A percentile compares a stretch with the other conserved stretches of the same genome.
These are phyloP conservation scores for Trypanosoma mega DNA, from an alignment of 208 protist genomes.

Conservation along the genomic window DNA sequence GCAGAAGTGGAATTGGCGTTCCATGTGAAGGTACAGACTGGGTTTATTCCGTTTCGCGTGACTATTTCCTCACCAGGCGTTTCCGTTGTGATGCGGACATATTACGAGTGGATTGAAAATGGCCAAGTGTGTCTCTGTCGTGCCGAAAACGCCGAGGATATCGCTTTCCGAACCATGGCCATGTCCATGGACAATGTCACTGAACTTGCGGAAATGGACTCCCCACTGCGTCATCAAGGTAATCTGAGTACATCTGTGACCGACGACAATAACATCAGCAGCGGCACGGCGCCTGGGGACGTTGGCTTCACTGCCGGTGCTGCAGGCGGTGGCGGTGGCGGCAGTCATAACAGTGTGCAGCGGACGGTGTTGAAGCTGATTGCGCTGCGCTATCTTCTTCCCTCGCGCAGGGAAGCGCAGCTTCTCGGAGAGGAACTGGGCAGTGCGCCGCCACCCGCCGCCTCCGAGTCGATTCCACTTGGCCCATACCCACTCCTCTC, in stretches of 20 bases:
- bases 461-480: constrained; percentile 27
- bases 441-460: background rate
- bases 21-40: constrained; percentile 42
- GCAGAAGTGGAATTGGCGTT: constrained; percentile 85
- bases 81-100: constrained; percentile 78
- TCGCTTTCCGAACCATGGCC: constrained; percentile 28
- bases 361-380: constrained; percentile 26
- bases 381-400: constrained; percentile 37
- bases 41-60: constrained; percentile 83
- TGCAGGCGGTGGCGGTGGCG: too few species aligned
- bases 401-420: constrained; percentile 26
- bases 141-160: constrained; percentile 71
- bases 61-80: constrained; percentile 77
- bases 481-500: constrained; percentile 76
- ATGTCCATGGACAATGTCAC: constrained; percentile 40
- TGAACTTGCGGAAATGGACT: too few species aligned
- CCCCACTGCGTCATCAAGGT: too few species aligned
- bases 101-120: constrained; percentile 78
- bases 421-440: too few species aligned
- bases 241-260: constrained; percentile 7
- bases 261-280: background rate
- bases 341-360: constrained; percentile 1
- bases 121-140: constrained; percentile 52
- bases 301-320: too few species aligned
- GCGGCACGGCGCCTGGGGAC: too few species aligned